Evolutionary conservation across 2,329 filamentous ascomycete species (phyloP).

Genomic region (Calonectria henricotiae): DNA sequence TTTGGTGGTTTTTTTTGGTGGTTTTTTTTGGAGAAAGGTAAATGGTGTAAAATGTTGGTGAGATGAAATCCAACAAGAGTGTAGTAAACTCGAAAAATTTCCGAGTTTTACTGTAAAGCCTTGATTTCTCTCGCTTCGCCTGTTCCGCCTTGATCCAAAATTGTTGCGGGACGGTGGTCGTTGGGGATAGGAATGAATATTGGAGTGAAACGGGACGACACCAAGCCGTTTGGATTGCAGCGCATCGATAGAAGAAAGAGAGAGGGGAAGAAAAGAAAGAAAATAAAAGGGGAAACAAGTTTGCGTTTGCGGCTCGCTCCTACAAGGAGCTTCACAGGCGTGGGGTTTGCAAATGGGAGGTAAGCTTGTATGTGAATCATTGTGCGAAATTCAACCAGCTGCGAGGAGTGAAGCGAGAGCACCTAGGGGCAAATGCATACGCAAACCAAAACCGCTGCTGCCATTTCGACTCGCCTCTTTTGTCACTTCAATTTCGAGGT

Average conservation of each 20-base stretch:
- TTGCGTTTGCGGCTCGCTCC: background rate
- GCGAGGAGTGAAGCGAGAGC: background rate
- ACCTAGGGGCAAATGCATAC: background rate
- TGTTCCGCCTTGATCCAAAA: slow-evolving; percentile 11
- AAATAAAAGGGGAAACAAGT: too few species aligned
- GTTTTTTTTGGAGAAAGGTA: background rate
- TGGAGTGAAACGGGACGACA: background rate
- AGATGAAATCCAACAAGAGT: background rate
- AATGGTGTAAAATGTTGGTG: slow-evolving; percentile 1
- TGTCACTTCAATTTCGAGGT: background rate
- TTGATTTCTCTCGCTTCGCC: background rate
- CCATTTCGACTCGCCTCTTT: background rate
- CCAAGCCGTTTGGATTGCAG: background rate
- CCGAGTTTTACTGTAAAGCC: background rate
- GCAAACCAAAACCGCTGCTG: background rate
- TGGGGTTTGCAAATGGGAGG: background rate
- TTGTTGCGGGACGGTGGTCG: background rate
- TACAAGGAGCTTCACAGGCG: background rate
- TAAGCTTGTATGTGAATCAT: slow-evolving; percentile 2
- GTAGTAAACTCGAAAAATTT: background rate
- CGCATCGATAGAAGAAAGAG: background rate
- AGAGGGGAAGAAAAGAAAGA: background rate
- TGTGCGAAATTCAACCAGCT: slow-evolving; percentile 1
- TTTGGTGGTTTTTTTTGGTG: too few species aligned
- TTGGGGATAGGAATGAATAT: background rate